Percentiles rank a stretch among this genome's conserved stretches.
phyloP scores from a whole-genome alignment of 129 eudicot genomes.

The Ambrosia trifida region DNA sequence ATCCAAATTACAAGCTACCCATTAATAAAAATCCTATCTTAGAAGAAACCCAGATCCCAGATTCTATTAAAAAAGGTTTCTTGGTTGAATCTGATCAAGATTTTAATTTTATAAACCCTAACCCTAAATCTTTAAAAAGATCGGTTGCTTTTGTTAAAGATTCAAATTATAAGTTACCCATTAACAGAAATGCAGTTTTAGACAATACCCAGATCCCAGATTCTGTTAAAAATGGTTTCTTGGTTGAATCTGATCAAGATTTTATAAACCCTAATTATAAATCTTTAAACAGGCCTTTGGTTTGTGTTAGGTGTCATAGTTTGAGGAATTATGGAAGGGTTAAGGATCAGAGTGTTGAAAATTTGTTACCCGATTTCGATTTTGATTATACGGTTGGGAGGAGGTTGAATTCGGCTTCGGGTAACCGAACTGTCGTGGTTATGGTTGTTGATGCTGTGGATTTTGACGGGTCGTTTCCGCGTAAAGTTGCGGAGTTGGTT shows the following conservation, averaged over 20 bases:
- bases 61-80: constrained; percentile 61
- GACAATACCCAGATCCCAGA: constrained; percentile 73
- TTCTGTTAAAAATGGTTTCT: constrained; percentile 61
- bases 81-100: constrained; percentile 28
- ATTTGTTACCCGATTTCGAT: constrained; percentile 89
- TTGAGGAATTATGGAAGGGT: constrained; percentile 74
- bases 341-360: constrained; percentile 64
- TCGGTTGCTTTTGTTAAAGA: constrained; percentile 69
- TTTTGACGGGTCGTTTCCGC: constrained; percentile 90
- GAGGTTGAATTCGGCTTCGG: constrained; percentile 56
- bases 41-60: constrained; percentile 72
- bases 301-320: constrained; percentile 82
- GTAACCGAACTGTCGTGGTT: constrained; percentile 69
- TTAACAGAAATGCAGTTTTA: constrained; percentile 44
- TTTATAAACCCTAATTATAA: constrained; percentile 19
- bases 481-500: constrained; percentile 62
- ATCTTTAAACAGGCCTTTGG: constrained; percentile 44
- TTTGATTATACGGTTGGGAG: constrained; percentile 91
- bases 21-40: constrained; percentile 45
- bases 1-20: constrained; percentile 46
- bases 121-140: constrained; percentile 20
- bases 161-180: constrained; percentile 47
- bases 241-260: constrained; percentile 35
- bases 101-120: too few relatives aligned
- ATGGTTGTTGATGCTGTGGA: constrained; percentile 89